These are phyloP conservation scores for Cicer pinnatifidum DNA, from an alignment of 306 rosid species.

Conservation along the genomic window DNA sequence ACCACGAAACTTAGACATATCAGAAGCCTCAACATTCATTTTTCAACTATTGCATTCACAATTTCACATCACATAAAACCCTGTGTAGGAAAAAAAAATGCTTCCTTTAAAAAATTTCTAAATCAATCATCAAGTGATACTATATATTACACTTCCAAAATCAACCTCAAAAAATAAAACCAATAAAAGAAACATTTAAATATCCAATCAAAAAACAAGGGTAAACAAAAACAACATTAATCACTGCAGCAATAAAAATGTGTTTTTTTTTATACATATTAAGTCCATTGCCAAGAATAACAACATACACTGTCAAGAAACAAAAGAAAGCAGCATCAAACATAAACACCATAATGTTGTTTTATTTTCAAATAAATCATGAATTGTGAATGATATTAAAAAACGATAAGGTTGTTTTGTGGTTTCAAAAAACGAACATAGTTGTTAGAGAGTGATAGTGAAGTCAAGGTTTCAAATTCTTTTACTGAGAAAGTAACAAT, in stretches of 20 bases:
- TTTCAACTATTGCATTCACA: neutral
- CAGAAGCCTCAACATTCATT: conserved; percentile 35
- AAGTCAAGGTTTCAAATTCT: too few relatives aligned
- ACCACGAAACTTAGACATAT: neutral
- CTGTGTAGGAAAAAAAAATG: neutral
- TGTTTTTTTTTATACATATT: too few relatives aligned
- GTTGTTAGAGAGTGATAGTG: neutral
- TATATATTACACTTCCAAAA: neutral
- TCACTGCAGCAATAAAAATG: too few relatives aligned
- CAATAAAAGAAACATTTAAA: too few relatives aligned
- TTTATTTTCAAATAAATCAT: neutral
- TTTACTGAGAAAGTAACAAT: neutral
- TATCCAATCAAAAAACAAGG: too few relatives aligned
- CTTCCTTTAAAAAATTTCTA: neutral
- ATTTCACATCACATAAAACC: neutral
- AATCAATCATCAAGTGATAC: neutral
- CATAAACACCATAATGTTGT: neutral
- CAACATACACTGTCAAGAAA: neutral
- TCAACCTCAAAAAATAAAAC: neutral
- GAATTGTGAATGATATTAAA: neutral
- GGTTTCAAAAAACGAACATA: neutral
- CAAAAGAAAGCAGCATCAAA: neutral
- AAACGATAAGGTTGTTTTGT: neutral
- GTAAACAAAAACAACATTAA: too few relatives aligned
- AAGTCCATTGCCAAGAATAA: neutral